Conservation (phyloP, 495 filamentous ascomycete species). For the Astrothelium subdiscretum region DNA sequence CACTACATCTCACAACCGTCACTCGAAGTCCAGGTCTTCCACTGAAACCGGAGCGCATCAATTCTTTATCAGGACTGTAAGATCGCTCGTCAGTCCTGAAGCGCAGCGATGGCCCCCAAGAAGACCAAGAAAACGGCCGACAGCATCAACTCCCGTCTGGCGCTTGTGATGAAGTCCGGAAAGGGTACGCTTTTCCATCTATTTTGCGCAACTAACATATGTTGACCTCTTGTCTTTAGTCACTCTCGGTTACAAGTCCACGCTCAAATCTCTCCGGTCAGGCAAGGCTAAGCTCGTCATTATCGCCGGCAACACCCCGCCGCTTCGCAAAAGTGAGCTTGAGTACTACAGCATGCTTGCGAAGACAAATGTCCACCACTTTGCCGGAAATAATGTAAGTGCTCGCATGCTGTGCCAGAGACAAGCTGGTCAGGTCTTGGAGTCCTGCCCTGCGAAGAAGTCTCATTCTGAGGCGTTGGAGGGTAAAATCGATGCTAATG, state of each 20-base stretch:
- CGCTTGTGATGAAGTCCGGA: constrained; percentile 92
- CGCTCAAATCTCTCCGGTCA: constrained; percentile 85
- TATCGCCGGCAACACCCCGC: constrained; percentile 90
- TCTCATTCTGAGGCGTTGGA: constrained; percentile 61
- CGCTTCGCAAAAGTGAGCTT: constrained; percentile 88
- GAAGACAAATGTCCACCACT: constrained; percentile 93
- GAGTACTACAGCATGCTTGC: constrained; percentile 80
- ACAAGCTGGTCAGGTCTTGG: constrained; percentile 13
- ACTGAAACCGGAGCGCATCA: neutral
- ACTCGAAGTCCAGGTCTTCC: neutral
- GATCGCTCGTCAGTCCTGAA: neutral
- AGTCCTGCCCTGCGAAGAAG: constrained; percentile 64
- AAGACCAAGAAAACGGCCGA: constrained; percentile 88
- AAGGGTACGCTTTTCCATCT: constrained; percentile 46
- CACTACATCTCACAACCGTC: neutral
- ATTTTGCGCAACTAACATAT: neutral
- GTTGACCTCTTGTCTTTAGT: constrained; percentile 33
- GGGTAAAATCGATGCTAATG: constrained; percentile 50
- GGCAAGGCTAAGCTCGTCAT: constrained; percentile 66
- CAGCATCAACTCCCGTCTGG: constrained; percentile 78
- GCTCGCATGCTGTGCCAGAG: constrained; percentile 14
- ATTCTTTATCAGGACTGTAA: neutral
- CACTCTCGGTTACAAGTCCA: constrained; percentile 87
- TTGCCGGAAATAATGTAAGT: constrained; percentile 94
- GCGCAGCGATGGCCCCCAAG: constrained; percentile 68